These are phyloP conservation scores for Colletotrichum gigasporum DNA, from an alignment of 2,329 filamentous ascomycete genomes.

Conservation along the genomic window DNA sequence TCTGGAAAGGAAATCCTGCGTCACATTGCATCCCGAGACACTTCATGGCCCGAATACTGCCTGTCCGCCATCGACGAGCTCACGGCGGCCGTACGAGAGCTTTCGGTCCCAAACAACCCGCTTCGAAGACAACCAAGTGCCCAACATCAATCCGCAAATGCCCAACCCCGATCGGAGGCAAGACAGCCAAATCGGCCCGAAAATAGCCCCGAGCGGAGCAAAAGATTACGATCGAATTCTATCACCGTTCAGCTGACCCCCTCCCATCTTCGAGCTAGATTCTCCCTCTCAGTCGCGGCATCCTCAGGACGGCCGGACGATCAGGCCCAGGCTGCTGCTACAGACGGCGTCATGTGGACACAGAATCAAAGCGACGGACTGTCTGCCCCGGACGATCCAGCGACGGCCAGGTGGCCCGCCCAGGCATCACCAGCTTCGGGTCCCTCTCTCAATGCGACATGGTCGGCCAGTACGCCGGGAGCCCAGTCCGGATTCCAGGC, in stretches of 20 bases:
- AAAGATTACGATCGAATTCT: background rate
- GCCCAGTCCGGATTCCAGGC: constrained; percentile 2
- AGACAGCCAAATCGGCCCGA: background rate
- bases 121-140: background rate
- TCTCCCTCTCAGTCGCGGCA: constrained; percentile 7
- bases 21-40: constrained; percentile 41
- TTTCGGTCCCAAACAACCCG: constrained; percentile 15
- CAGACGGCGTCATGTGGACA: background rate
- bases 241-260: background rate
- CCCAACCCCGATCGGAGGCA: background rate
- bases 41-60: constrained; percentile 45
- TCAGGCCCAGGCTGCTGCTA: background rate
- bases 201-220: background rate
- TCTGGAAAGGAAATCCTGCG: constrained; percentile 40
- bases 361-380: background rate
- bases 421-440: background rate
- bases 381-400: background rate
- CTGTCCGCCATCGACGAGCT: constrained; percentile 43
- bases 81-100: constrained; percentile 39
- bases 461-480: constrained; percentile 4
- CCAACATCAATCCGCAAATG: background rate
- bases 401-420: background rate
- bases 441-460: background rate
- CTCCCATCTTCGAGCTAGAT: background rate
- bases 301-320: constrained; percentile 12